Base-by-base conservation (phyloP, 768 basidiomycete genomes). In the Mycena indigotica region DNA sequence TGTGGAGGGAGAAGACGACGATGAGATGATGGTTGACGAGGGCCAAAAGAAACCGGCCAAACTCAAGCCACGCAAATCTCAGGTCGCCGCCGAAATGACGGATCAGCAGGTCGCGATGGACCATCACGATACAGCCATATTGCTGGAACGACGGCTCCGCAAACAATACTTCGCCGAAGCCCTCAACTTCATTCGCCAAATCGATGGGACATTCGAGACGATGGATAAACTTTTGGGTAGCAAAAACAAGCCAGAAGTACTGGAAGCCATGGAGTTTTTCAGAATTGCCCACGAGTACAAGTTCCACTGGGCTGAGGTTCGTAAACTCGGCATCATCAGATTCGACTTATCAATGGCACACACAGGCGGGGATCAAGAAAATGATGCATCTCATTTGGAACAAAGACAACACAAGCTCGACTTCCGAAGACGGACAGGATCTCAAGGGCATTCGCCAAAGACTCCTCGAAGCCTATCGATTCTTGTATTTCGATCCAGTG, bases 321-420 rank as follows among this genome's bases (percentile, higher is more conserved):
- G 78, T 67, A 5, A 21, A 1, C 3, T 35, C 49, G 41, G 17
- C 28, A 24, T 57, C 17, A 5, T 51, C 4, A 2, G 13, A 29
- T n/a, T 19, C 30, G 38, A 19, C 24, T 21, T n/a, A 41, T 45
- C 54, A 26, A 28, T n/a, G 59, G 64, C 4, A 69, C 28, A 44
- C 44, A 28, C 63, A 96, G 93, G 73, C 75, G 15, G 97, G 97
- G 0, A 88, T 99, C 67, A 94, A 91, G 77, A 93, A 88, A 67
- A 98, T 98, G 96, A 70, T 99, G 15, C 97, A 98, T 70, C 79
- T 99, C 24, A 92, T 99, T 64, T 98, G 97, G 97, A 83, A 84
- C 25, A 98, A 98, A 69, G 96, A 99, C 67, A 93, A 93, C 67
- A 89, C 76, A 50, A 80, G 84, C 23, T 84, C 89, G n/a, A 84